A percentile compares a stretch with the other conserved stretches of the same genome.
Evolutionary conservation across 2,329 filamentous ascomycete genomes (phyloP).

Genomic region (Phialophora expanda): DNA sequence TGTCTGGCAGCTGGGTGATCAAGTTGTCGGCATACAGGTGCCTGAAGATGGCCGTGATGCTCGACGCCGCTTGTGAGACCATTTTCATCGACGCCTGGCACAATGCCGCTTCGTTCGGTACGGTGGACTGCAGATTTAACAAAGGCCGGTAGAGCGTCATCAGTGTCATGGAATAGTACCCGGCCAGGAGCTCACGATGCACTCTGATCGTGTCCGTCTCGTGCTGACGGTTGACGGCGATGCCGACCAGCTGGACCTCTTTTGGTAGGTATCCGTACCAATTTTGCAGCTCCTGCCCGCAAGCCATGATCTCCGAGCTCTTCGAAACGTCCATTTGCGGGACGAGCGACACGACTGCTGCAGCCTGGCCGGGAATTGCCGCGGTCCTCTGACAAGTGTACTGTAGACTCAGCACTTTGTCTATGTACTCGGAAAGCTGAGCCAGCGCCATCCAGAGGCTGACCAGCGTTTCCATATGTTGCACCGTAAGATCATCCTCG

Average conservation of each 20-base stretch:
- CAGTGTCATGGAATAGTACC: constrained; percentile 30
- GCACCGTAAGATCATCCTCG: neutral
- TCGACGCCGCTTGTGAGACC: constrained; percentile 67
- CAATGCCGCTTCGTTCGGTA: constrained; percentile 6
- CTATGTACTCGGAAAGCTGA: constrained; percentile 29
- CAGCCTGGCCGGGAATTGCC: neutral
- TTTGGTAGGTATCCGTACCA: constrained; percentile 26
- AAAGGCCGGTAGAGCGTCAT: constrained; percentile 34
- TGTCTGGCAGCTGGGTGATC: constrained; percentile 24
- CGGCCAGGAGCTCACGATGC: constrained; percentile 22
- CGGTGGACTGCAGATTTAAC: constrained; percentile 8
- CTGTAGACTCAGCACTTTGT: constrained; percentile 27
- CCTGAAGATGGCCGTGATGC: constrained; percentile 82
- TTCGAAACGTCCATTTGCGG: constrained; percentile 8
- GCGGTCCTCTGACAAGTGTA: constrained; percentile 22
- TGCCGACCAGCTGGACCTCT: constrained; percentile 13
- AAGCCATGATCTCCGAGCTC: constrained; percentile 19
- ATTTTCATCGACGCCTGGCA: constrained; percentile 13
- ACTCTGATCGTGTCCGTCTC: constrained; percentile 20
- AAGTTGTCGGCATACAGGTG: constrained; percentile 48
- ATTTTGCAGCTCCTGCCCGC: constrained; percentile 27
- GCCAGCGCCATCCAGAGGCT: constrained; percentile 25
- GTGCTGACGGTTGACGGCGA: neutral
- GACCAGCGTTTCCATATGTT: constrained; percentile 14
- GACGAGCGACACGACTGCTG: constrained; percentile 23